Conservation (phyloP, 1,139 yeast species). For the Candida mesenterica region DNA sequence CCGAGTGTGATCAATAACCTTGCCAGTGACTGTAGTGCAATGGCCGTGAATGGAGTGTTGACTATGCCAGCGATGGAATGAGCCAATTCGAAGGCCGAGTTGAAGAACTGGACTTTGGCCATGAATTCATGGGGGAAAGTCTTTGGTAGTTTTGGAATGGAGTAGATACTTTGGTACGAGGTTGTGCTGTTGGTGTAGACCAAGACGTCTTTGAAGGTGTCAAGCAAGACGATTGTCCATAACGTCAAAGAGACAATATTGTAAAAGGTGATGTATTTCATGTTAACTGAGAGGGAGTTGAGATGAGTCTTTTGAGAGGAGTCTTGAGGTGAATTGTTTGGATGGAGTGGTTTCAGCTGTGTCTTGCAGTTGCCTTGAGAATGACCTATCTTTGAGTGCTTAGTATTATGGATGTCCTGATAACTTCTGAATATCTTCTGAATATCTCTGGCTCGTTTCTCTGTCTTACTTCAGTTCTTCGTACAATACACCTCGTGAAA, state of each 20-base stretch:
- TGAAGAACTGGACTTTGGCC: conserved; percentile 28
- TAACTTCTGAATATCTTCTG: too few relatives aligned
- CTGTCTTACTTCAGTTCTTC: too few relatives aligned
- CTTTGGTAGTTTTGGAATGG: conserved; percentile 10
- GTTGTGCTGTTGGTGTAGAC: conserved; percentile 2
- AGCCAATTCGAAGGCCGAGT: conserved; percentile 28
- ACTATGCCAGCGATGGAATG: conserved; percentile 30
- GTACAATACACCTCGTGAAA: too few relatives aligned
- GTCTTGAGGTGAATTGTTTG: too few relatives aligned
- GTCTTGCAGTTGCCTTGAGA: too few relatives aligned
- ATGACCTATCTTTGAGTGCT: too few relatives aligned
- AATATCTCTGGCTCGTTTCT: too few relatives aligned
- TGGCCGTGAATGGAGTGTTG: conserved; percentile 28
- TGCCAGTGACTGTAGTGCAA: conserved; percentile 34
- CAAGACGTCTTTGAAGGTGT: conserved; percentile 17
- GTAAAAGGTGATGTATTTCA: conserved; percentile 30
- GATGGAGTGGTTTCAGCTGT: too few relatives aligned
- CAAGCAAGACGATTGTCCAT: conserved; percentile 56
- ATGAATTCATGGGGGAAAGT: conserved; percentile 32
- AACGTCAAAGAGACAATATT: conserved; percentile 64
- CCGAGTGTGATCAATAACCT: conserved; percentile 29
- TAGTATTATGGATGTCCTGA: too few relatives aligned
- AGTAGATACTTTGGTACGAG: conserved; percentile 11
- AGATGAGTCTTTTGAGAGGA: too few relatives aligned
- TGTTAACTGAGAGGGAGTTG: background rate